Conservation (phyloP, 208 protist species). For the Acanthamoeba castellanii region DNA sequence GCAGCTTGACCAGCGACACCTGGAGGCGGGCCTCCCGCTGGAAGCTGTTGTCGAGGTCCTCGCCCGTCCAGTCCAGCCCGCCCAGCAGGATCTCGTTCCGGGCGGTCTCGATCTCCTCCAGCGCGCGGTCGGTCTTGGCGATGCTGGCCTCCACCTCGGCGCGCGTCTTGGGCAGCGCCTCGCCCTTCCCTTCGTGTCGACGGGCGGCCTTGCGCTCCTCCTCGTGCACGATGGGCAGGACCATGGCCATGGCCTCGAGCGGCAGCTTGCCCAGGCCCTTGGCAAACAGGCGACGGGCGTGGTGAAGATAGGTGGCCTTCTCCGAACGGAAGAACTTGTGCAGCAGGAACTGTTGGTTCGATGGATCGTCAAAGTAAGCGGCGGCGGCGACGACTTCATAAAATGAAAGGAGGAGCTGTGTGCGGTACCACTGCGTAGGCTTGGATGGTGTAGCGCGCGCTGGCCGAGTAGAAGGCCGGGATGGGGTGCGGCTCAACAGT, state of each 20-base stretch:
- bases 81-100: not conserved
- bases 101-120: not conserved
- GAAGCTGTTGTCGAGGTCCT: not conserved
- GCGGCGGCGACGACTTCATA: not conserved
- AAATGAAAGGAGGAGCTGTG: not conserved
- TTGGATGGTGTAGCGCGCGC: constrained; percentile 1
- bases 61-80: not conserved
- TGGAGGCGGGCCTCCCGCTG: not conserved
- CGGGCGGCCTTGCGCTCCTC: not conserved
- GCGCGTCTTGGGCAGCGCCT: not conserved
- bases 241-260: not conserved
- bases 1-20: not conserved
- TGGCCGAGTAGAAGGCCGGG: not conserved
- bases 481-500: not conserved
- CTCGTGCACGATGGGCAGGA: not conserved
- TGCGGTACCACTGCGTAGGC: constrained; percentile 29
- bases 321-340: not conserved
- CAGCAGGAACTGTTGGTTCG: not conserved
- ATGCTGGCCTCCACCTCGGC: not conserved
- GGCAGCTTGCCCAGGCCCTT: not conserved
- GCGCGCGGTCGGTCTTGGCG: not conserved
- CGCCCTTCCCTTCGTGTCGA: not conserved
- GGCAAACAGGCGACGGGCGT: not conserved
- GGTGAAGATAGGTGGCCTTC: not conserved
- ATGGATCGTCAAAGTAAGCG: not conserved